A percentile compares a stretch with the other conserved stretches of the same genome.
Conservation (phyloP, 2,329 filamentous ascomycete genomes). For the Pyrenochaeta sp. region DNA sequence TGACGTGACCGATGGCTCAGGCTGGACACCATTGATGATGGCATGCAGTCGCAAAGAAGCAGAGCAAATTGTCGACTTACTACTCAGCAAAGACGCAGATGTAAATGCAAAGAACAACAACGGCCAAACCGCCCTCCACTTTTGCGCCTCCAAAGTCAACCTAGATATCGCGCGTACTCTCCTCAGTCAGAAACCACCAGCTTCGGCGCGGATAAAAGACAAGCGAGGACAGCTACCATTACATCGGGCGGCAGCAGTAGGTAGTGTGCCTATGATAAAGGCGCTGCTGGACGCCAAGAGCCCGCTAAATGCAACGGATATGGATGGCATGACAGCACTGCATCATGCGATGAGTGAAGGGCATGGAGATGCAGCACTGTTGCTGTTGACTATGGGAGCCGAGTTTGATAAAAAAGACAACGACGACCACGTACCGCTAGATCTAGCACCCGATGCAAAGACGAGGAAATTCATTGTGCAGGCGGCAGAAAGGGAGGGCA, state of each 20-base stretch:
- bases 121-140: conserved; percentile 86
- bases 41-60: conserved; percentile 76
- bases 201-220: conserved; percentile 82
- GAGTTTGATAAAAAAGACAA: conserved; percentile 79
- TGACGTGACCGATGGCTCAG: conserved; percentile 80
- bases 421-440: conserved; percentile 76
- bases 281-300: conserved; percentile 80
- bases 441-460: conserved; percentile 87
- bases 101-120: conserved; percentile 76
- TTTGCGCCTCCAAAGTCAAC: conserved; percentile 89
- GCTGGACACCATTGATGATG: conserved; percentile 89
- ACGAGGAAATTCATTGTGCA: conserved; percentile 79
- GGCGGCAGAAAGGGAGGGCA: conserved; percentile 83
- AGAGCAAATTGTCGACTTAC: conserved; percentile 71
- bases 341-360: conserved; percentile 85
- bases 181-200: conserved; percentile 70
- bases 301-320: conserved; percentile 84
- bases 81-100: conserved; percentile 75
- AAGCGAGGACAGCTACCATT: conserved; percentile 88
- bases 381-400: conserved; percentile 83
- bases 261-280: conserved; percentile 85
- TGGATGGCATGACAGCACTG: conserved; percentile 83
- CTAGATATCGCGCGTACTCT: conserved; percentile 81
- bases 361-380: conserved; percentile 80
- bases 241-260: conserved; percentile 89